These are phyloP conservation scores for Fraxinus greggii DNA, from an alignment of 305 asterid genomes.

Conservation along the genomic window DNA sequence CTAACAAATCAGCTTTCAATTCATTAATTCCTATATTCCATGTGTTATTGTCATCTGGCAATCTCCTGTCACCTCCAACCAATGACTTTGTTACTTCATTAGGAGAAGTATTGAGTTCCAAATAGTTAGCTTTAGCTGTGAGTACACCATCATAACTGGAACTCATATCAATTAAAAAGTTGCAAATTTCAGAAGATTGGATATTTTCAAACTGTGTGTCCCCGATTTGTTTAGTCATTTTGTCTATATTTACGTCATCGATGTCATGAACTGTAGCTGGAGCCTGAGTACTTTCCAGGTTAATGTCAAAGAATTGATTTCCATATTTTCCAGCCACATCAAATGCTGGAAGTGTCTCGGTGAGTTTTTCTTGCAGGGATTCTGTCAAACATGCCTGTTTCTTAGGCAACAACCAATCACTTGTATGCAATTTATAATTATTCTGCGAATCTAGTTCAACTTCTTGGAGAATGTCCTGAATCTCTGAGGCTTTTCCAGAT, in stretches of 20 bases:
- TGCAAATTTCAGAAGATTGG: conserved; percentile 27
- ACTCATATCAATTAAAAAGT: conserved; percentile 20
- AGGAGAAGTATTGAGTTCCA: conserved; percentile 27
- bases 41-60: conserved; percentile 13
- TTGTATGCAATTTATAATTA: conserved; percentile 25
- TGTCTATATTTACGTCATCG: conserved; percentile 20
- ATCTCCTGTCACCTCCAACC: conserved; percentile 17
- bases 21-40: conserved; percentile 15
- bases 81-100: conserved; percentile 20
- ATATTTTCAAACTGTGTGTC: conserved; percentile 21
- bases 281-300: conserved; percentile 21
- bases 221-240: conserved; percentile 16
- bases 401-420: conserved; percentile 35
- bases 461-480: conserved; percentile 24
- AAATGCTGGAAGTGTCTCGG: conserved; percentile 28
- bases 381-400: conserved; percentile 27
- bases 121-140: conserved; percentile 11
- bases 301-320: conserved; percentile 26
- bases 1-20: conserved; percentile 11
- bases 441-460: conserved; percentile 27
- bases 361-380: conserved; percentile 28
- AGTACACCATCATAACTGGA: conserved; percentile 24
- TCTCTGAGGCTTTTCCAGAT: conserved; percentile 23
- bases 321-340: conserved; percentile 26
- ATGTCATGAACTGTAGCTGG: conserved; percentile 14